phyloP scores from a whole-genome alignment of 2,329 filamentous ascomycete species.

The Trichoderma oligosporum region DNA sequence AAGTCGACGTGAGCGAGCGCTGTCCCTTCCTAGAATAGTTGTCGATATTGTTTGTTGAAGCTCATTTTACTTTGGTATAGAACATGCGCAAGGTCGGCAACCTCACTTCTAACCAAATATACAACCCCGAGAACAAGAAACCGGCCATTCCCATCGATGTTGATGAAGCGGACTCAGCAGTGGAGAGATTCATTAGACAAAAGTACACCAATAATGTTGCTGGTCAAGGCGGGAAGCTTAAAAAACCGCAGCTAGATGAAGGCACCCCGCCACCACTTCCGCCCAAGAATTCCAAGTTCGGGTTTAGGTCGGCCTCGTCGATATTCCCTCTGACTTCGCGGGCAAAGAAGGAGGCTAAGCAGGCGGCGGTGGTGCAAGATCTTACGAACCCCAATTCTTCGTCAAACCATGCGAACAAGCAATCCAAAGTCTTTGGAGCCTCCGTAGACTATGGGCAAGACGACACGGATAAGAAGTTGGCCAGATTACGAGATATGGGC shows the following conservation, averaged over 20 bases:
- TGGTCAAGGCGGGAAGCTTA: slow-evolving; percentile 38
- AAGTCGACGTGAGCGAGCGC: slow-evolving; percentile 74
- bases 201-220: slow-evolving; percentile 72
- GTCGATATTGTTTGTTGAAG: not conserved
- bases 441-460: slow-evolving; percentile 55
- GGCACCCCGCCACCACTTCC: slow-evolving; percentile 57
- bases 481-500: slow-evolving; percentile 81
- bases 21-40: not conserved
- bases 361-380: slow-evolving; percentile 27
- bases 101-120: slow-evolving; percentile 75
- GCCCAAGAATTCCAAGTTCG: slow-evolving; percentile 60
- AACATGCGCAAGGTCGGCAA: slow-evolving; percentile 96
- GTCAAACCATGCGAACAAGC: slow-evolving; percentile 54
- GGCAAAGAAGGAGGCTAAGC: slow-evolving; percentile 52
- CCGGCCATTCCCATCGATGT: slow-evolving; percentile 83
- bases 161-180: slow-evolving; percentile 88
- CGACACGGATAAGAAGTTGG: slow-evolving; percentile 71
- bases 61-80: slow-evolving; percentile 42
- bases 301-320: slow-evolving; percentile 59
- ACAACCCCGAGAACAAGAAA: slow-evolving; percentile 80
- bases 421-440: slow-evolving; percentile 66
- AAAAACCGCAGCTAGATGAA: slow-evolving; percentile 53
- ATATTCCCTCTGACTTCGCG: slow-evolving; percentile 62
- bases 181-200: slow-evolving; percentile 91
- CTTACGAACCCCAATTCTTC: slow-evolving; percentile 31